Base-by-base conservation (phyloP, 331 rosid species). In the Pyracantha coccinea region DNA sequence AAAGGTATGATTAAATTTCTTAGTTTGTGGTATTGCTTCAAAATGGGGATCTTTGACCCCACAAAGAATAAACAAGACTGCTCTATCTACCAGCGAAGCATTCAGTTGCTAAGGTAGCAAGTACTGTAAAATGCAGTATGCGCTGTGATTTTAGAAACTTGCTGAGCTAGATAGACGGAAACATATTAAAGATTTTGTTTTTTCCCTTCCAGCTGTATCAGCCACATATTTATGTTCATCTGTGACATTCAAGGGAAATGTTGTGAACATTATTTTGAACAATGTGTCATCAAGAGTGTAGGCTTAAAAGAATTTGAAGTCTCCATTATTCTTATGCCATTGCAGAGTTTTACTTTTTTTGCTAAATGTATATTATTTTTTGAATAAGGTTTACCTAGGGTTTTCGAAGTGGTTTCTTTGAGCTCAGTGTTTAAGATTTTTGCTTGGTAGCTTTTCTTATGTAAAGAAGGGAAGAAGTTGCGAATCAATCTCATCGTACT, bases 1-100 rank as follows among this genome's bases (percentile, higher is more conserved):
- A 58, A 94, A 94, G 97, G 99, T 94, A 84, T 78, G 59, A 44
- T 54, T 71, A 71, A 70, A 59, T 78, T 58, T 25, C 53, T 58
- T 69, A 32, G 20, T 31, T 76, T 66, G 29, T 81, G 72, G 71
- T 71, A 47, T 65, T 58, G 70, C 72, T 57, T 50, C 59, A 21
- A 15, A 54, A 28, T 72, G 68, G 59, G 73, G 33, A 74, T 60
- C 41, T 76, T 65, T 78, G 58, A 41, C 79, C 59, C 32, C 61
- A 44, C 68, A 32, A 60, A 47, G 63, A 58, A 41, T 79, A 57
- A 52, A 21, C 68, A 31, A 75, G 60, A 15, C 76, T 74, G 41
- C 69, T 53, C 21, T 62, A 69, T 76, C 14, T 72, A 44, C 73
- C 17, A 65, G 57, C 16, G 12, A 68, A 33, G 66, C 20, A 64